Percentiles rank a stretch among this genome's conserved stretches.
Conservation (phyloP, 1,139 yeast genomes). For the Sugiyamaella sp. region DNA sequence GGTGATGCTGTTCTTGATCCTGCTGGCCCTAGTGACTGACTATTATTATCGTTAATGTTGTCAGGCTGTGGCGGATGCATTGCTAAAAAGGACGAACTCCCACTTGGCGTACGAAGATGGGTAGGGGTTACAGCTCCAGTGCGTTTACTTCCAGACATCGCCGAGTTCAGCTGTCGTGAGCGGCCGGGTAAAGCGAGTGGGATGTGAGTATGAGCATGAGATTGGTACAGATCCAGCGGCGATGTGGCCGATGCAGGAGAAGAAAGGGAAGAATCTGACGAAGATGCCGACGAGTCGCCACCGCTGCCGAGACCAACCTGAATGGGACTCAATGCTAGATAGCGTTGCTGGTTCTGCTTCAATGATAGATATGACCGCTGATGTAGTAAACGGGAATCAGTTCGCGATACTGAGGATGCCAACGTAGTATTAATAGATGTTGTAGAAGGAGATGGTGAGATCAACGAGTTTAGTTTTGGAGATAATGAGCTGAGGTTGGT, state of each 20-base stretch:
- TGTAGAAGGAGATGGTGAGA: constrained; percentile 24
- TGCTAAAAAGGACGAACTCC: not conserved
- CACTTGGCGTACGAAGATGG: constrained; percentile 3
- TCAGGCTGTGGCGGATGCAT: not conserved
- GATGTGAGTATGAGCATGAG: constrained; percentile 26
- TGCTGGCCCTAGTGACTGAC: not conserved
- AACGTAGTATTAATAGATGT: constrained; percentile 21
- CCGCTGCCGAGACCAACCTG: constrained; percentile 5
- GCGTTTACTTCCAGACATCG: constrained; percentile 4
- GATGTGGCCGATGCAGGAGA: constrained; percentile 11
- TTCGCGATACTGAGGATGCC: constrained; percentile 18
- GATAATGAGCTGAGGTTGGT: constrained; percentile 6
- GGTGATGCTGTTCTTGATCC: not conserved
- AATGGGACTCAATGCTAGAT: constrained; percentile 14
- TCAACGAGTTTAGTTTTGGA: constrained; percentile 14
- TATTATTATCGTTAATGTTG: not conserved
- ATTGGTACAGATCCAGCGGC: not conserved
- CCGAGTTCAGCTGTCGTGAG: not conserved
- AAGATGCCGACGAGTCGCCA: not conserved
- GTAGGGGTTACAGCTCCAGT: not conserved
- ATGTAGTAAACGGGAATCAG: constrained; percentile 6
- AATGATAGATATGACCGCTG: constrained; percentile 15
- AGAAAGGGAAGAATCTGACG: constrained; percentile 8
- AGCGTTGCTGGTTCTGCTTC: constrained; percentile 10
- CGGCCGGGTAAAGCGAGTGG: constrained; percentile 23